Evolutionary conservation across 2,329 filamentous ascomycete genomes (phyloP).

Genomic region (Fusarium sp.): DNA sequence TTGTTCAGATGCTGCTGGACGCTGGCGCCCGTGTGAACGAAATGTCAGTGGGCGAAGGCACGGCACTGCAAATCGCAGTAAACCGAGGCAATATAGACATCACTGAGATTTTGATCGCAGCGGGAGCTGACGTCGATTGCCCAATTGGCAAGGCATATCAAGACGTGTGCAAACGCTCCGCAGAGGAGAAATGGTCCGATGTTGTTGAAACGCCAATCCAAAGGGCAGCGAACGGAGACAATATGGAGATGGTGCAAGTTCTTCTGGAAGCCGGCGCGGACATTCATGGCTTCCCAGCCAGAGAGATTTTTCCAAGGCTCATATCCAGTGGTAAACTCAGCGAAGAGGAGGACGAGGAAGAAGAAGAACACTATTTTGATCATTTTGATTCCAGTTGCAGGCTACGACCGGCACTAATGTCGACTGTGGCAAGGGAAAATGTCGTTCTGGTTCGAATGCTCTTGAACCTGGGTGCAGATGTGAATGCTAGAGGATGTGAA

Average conservation of each 20-base stretch:
- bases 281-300: background rate
- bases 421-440: background rate
- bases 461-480: background rate
- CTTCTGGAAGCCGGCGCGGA: background rate
- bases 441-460: background rate
- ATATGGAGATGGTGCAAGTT: background rate
- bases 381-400: rapidly evolving
- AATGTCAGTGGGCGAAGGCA: background rate
- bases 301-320: background rate
- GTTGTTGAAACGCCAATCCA: background rate
- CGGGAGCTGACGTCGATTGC: background rate
- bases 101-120: background rate
- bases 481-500: background rate
- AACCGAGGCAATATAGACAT: background rate
- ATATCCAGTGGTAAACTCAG: background rate
- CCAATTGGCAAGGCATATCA: background rate
- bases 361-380: background rate
- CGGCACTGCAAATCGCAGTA: background rate
- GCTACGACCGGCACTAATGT: background rate
- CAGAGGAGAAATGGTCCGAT: background rate
- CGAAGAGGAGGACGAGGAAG: background rate
- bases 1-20: background rate
- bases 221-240: background rate
- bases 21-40: background rate
- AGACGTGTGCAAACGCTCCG: background rate